A percentile compares a stretch with the other conserved stretches of the same genome.
phyloP scores from a whole-genome alignment of 2,329 filamentous ascomycete species.

The Gaeumannomyces sp. region DNA sequence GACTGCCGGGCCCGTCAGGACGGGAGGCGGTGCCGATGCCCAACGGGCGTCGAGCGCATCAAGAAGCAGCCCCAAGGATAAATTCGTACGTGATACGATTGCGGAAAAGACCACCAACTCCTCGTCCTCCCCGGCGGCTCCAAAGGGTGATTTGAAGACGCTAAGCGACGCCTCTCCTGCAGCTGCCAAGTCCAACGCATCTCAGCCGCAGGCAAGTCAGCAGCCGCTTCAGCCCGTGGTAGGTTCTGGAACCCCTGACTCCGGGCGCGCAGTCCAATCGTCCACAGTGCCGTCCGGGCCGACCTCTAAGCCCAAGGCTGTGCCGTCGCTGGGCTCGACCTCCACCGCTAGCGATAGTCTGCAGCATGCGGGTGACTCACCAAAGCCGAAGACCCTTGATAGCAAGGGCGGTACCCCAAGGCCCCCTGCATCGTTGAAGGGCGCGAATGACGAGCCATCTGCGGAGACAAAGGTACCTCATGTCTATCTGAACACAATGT shows the following conservation, averaged over 20 bases:
- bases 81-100: constrained; percentile 19
- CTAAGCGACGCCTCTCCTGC: constrained; percentile 15
- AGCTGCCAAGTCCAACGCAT: constrained; percentile 13
- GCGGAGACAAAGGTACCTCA: background rate
- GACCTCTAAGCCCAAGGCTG: background rate
- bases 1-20: background rate
- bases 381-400: background rate
- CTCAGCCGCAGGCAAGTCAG: constrained; percentile 12
- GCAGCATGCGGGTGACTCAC: constrained; percentile 2
- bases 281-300: background rate
- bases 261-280: background rate
- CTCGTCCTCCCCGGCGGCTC: background rate
- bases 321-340: background rate
- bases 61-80: constrained; percentile 5
- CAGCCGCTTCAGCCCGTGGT: constrained; percentile 16
- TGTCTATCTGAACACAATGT: background rate
- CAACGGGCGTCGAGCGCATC: background rate
- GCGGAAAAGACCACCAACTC: background rate
- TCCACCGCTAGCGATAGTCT: background rate
- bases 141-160: background rate
- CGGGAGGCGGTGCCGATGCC: background rate
- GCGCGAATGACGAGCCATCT: background rate
- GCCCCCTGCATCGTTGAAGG: background rate
- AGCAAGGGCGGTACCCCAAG: background rate
- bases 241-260: constrained; percentile 2